Conservation (phyloP, 345 rosid species). For the Microcos paniculata region DNA sequence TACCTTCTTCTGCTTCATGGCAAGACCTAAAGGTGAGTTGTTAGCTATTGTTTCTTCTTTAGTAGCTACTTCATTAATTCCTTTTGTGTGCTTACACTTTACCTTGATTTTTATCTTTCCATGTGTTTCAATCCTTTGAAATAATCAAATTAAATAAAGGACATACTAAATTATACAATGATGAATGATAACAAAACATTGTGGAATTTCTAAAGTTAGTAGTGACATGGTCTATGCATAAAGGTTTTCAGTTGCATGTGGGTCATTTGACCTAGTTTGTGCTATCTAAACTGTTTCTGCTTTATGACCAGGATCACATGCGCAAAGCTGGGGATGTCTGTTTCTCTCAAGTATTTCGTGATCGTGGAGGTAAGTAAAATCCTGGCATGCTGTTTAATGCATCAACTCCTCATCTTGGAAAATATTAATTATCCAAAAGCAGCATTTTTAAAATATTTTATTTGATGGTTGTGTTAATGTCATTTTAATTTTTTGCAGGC, state of each 20-base stretch:
- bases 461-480: not conserved
- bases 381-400: not conserved
- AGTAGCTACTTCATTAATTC: not conserved
- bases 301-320: constrained; percentile 82
- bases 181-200: not conserved
- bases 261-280: not conserved
- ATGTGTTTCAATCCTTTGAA: not conserved
- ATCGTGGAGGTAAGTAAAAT: constrained; percentile 64
- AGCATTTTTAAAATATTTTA: too few species aligned
- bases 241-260: not conserved
- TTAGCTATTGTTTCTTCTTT: not conserved
- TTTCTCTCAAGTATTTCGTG: constrained; percentile 89
- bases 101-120: not conserved
- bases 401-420: not conserved
- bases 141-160: not conserved
- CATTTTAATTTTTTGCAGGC: constrained; percentile 43
- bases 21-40: constrained; percentile 90
- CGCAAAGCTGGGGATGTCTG: constrained; percentile 97
- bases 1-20: constrained; percentile 99
- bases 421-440: too few species aligned
- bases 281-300: not conserved
- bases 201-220: not conserved
- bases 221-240: not conserved
- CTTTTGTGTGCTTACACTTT: not conserved
- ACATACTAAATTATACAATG: not conserved